Base-by-base conservation (phyloP, 176 grass and related monocot species). In the Rhynchospora tenuis region DNA sequence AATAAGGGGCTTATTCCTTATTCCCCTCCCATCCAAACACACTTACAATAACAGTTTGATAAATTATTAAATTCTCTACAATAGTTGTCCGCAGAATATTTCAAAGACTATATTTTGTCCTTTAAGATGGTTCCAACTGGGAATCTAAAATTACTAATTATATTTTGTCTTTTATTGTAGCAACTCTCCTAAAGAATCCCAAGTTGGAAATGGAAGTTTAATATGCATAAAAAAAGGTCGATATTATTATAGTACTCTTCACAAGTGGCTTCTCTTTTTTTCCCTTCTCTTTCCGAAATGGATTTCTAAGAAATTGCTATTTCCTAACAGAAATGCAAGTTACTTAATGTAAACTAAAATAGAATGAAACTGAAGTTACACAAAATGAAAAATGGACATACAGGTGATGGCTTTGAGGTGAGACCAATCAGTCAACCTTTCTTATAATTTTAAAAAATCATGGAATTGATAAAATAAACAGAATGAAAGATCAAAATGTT, bases 101-200 rank as follows among this genome's bases (percentile, higher is more conserved):
- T 56, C 24, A 15, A 56, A 55, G 26, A 24, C 50, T 56, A 56
- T 3, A 0, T 71, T 76, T 77, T 77, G 50, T 29, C 27, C 13
- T 55, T 74, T 46, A 22, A 51, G 50, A 77, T 47, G 48, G 8
- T 31, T 77, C 26, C 13, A 77, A 77, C 73, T 31, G 24, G 22
- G 50, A 26, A 77, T 77, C 15, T 9, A 77, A 77, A 24, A 29
- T 54, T 77, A 17, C 5, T 14, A 31, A 56, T 77, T 10, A 55
- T 56, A 55, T 19, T 74, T 77, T 74, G 65, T 69, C 64, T 38
- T 45, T 71, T 45, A 70, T 74, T 74, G 71, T 52, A 52, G 13
- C 73, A 52, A 46, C 67, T 71, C 8, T 46, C 67, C 38, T 47
- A 2, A 56, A 50, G 50, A 77, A 77, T 56, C 73, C 23, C 50